phyloP scores from a whole-genome alignment of 2,329 filamentous ascomycete genomes.

The Thielaviopsis populi region DNA sequence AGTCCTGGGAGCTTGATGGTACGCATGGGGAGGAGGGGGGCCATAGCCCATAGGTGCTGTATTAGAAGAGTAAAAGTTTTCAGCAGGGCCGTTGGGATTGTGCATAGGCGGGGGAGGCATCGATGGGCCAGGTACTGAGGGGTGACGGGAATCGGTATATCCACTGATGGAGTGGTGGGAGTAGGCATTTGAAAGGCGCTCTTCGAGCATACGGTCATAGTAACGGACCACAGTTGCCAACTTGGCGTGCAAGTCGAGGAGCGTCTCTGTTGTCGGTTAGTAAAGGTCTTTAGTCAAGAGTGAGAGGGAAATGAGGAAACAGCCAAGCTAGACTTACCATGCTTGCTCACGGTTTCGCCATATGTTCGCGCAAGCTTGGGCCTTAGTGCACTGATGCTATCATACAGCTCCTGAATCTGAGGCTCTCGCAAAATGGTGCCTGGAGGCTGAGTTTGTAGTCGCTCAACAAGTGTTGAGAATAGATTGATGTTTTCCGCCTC shows the following conservation, averaged over 20 bases:
- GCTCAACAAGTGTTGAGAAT: slow-evolving; percentile 84
- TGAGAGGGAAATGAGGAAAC: neutral
- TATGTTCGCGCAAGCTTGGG: slow-evolving; percentile 92
- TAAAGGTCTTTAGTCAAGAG: neutral
- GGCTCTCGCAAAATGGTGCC: slow-evolving; percentile 94
- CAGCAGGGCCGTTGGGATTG: slow-evolving; percentile 39
- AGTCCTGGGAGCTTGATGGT: neutral
- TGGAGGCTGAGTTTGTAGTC: slow-evolving; percentile 84
- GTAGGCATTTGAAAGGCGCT: slow-evolving; percentile 84
- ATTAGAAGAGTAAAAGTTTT: slow-evolving; percentile 63
- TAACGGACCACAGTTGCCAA: slow-evolving; percentile 91
- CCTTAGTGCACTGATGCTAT: slow-evolving; percentile 83
- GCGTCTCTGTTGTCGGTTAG: slow-evolving; percentile 47
- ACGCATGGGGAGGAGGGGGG: slow-evolving; percentile 4
- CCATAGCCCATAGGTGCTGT: slow-evolving; percentile 5
- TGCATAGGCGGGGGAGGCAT: slow-evolving; percentile 44
- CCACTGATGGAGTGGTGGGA: slow-evolving; percentile 59
- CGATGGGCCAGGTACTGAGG: slow-evolving; percentile 49
- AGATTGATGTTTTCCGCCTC: slow-evolving; percentile 97
- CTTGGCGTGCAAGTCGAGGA: slow-evolving; percentile 88
- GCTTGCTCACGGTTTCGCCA: slow-evolving; percentile 99
- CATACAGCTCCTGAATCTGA: slow-evolving; percentile 95
- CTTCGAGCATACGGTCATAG: slow-evolving; percentile 96
- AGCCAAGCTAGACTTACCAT: slow-evolving; percentile 44
- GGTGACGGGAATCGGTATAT: slow-evolving; percentile 36